Evolutionary conservation across 345 rosid genomes (phyloP), one percentile per base, ranked within the genome.

Genomic region (Salix viminalis): DNA sequence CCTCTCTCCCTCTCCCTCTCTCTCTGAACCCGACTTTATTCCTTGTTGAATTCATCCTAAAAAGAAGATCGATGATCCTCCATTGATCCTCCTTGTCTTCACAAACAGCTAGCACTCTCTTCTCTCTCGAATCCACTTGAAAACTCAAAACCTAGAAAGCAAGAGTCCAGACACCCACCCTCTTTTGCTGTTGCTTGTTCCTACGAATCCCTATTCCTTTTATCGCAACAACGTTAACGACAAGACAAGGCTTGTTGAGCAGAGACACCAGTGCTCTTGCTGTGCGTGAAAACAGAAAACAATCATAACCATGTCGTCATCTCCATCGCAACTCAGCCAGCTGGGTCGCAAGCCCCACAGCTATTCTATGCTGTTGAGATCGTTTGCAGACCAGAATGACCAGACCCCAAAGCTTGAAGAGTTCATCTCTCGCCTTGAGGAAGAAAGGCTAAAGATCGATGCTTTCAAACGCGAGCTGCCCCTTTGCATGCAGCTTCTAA

Each of bases 381-480:
- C 97, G 23, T 89, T 89, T 72, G 97, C 93, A 28, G 96, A 92
- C n/a, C 89, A 85, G 23, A 80, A 56, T 28, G 89, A 88, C 70
- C 94, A 91, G 21, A 85, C 91, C 56, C 97, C 88, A 52, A 90
- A 87, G 87, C 96, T 96, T 9, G 97, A 94, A 86, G 97, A 96
- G 64, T 84, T 90, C 81, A 91, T 96, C 26, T 77, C 89, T 77
- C 89, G 82, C 48, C 98, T 96, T 26, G 98, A 96, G 71, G 97
- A 94, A 74, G 99, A 96, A 79, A 88, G 97, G 48, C 88, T 90
- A 77, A 96, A 96, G 93, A 94, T 96, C 71, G 99, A 96, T 76
- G 99, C 97, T 32, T 92, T 96, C 87, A 96, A 96, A 83, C 97
- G 99, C 11, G 99, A 96, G 83, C 92, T 96, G 30, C 99, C 99